Evolutionary conservation across 352 stramenopile genomes (phyloP).

Genomic region (Phytophthora hybrid): DNA sequence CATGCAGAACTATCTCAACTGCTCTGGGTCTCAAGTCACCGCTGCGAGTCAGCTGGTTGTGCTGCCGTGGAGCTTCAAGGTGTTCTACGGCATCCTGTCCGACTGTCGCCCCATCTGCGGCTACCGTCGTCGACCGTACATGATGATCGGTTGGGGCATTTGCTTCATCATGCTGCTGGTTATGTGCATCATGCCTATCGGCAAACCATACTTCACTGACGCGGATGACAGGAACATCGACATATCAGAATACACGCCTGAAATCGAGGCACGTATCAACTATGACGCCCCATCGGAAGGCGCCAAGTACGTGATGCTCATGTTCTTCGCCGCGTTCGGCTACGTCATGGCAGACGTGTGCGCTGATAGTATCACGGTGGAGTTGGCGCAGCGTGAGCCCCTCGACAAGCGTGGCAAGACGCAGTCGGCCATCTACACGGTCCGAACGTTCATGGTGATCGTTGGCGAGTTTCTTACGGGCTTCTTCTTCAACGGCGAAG

Average conservation of each 20-base stretch:
- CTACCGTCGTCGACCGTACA: constrained; percentile 37
- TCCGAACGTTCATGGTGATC: constrained; percentile 43
- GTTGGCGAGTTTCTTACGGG: constrained; percentile 40
- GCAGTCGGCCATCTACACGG: constrained; percentile 52
- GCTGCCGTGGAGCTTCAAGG: constrained; percentile 78
- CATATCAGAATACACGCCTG: constrained; percentile 24
- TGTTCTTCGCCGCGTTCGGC: constrained; percentile 60
- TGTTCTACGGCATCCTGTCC: constrained; percentile 43
- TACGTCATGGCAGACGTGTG: constrained; percentile 73
- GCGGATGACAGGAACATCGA: constrained; percentile 26
- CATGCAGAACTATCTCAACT: constrained; percentile 55
- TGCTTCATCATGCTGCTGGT: constrained; percentile 37
- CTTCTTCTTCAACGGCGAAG: constrained; percentile 54
- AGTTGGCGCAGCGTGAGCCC: constrained; percentile 49
- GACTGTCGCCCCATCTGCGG: constrained; percentile 74
- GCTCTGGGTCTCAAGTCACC: constrained; percentile 30
- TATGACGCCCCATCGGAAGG: constrained; percentile 21
- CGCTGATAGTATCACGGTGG: constrained; percentile 54
- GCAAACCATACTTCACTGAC: constrained; percentile 50
- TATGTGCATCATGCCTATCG: constrained; percentile 36
- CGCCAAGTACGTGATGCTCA: constrained; percentile 50
- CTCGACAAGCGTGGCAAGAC: constrained; percentile 40
- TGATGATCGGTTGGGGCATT: constrained; percentile 53
- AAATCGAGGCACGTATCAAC: constrained; percentile 39
- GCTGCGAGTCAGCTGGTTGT: constrained; percentile 49